Evolutionary conservation across 306 rosid genomes (phyloP).

Genomic region (Quercus alba): DNA sequence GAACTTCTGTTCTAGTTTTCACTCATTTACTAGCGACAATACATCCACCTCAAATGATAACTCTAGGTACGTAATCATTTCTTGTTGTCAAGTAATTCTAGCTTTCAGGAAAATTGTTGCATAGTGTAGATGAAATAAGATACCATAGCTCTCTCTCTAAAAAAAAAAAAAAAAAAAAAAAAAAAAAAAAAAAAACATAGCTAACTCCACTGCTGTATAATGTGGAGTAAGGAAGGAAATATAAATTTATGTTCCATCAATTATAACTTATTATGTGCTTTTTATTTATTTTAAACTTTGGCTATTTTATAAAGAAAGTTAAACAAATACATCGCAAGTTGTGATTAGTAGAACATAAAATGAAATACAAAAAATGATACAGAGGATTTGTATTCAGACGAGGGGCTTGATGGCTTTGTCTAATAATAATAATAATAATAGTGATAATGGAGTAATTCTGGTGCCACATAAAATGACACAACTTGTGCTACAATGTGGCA

Average conservation of each 20-base stretch:
- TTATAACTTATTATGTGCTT: fast-evolving
- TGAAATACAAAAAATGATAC: too few relatives aligned
- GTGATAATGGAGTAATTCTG: fast-evolving
- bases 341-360: too few relatives aligned
- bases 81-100: background rate
- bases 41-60: background rate
- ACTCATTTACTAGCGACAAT: background rate
- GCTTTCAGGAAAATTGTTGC: background rate
- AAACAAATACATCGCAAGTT: too few relatives aligned
- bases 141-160: background rate
- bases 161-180: background rate
- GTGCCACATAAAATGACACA: fast-evolving
- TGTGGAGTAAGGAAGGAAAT: too few relatives aligned
- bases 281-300: too few relatives aligned
- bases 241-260: too few relatives aligned
- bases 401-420: too few relatives aligned
- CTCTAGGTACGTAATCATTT: background rate
- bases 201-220: too few relatives aligned
- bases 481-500: fast-evolving
- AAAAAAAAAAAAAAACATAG: background rate
- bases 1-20: too few relatives aligned
- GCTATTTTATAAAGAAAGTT: too few relatives aligned
- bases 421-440: too few relatives aligned
- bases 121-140: background rate
- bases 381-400: fast-evolving